These are phyloP conservation scores for Talaromyces verruculosus DNA, from an alignment of 2,329 filamentous ascomycete species.

Conservation along the genomic window DNA sequence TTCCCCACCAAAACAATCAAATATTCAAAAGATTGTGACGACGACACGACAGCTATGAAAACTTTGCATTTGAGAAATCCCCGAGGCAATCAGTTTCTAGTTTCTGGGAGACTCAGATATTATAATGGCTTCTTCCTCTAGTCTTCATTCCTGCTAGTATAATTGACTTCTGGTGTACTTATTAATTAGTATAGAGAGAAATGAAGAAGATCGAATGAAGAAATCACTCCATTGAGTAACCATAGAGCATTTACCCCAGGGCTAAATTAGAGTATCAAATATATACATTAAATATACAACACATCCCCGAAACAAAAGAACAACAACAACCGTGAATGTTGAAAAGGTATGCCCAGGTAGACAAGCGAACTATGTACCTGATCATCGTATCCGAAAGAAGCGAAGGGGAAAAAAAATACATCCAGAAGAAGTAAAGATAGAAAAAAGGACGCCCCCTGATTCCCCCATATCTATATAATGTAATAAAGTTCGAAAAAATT, in stretches of 20 bases:
- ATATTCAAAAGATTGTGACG: not conserved
- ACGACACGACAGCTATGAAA: not conserved
- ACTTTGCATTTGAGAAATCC: not conserved
- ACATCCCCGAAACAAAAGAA: not conserved
- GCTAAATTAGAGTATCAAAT: not conserved
- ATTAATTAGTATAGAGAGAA: not conserved
- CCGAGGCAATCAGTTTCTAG: not conserved
- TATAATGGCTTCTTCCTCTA: not conserved
- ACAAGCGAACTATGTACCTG: too few species aligned
- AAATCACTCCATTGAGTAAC: not conserved
- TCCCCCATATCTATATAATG: not conserved
- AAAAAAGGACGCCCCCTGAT: not conserved
- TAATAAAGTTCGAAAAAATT: not conserved
- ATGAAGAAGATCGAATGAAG: not conserved
- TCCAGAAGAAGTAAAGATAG: not conserved
- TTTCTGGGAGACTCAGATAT: not conserved
- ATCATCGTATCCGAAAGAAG: not conserved
- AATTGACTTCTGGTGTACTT: not conserved
- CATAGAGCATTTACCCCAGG: not conserved
- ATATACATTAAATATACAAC: slow-evolving; percentile 5
- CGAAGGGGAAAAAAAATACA: not conserved
- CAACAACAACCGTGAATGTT: not conserved
- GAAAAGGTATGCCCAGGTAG: not conserved
- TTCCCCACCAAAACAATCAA: not conserved
- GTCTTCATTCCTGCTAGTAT: not conserved